Evolutionary conservation across 345 rosid genomes (phyloP).

Genomic region (Hibiscus tridactylites): DNA sequence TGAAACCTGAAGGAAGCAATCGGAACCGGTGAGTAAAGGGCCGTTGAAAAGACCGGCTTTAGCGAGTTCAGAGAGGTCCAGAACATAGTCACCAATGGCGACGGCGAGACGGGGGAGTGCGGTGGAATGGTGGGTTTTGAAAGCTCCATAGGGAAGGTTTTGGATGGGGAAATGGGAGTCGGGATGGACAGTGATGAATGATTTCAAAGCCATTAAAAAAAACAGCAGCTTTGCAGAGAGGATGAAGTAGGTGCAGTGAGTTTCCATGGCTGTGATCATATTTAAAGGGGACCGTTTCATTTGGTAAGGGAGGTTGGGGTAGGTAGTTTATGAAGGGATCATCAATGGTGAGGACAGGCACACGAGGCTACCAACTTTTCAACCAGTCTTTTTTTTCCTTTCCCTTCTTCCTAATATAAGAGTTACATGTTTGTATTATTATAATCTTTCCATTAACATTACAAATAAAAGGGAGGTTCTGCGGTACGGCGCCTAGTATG

Average conservation of each 20-base stretch:
- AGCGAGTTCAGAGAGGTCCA: constrained; percentile 72
- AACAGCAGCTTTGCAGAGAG: neutral
- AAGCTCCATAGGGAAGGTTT: constrained; percentile 88
- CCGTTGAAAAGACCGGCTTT: constrained; percentile 75
- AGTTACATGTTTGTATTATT: neutral
- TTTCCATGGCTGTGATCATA: neutral
- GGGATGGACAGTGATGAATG: constrained; percentile 54
- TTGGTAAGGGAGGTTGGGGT: neutral
- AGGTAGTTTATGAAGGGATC: neutral
- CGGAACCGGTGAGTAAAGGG: constrained; percentile 48
- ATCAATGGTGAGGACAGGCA: neutral
- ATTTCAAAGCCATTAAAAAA: constrained; percentile 47
- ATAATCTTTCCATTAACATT: too few relatives aligned
- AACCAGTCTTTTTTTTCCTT: neutral
- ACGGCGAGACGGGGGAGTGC: constrained; percentile 67
- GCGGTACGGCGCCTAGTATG: too few relatives aligned
- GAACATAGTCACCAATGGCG: constrained; percentile 68
- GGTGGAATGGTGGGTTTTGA: constrained; percentile 39
- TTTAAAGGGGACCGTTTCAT: too few relatives aligned
- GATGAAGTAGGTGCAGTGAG: neutral
- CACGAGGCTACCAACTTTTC: neutral
- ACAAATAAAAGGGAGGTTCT: too few relatives aligned
- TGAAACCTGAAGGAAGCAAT: constrained; percentile 80
- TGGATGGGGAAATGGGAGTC: constrained; percentile 91
- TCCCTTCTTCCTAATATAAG: neutral